These are phyloP conservation scores for Astragalus glycyphyllos DNA, from an alignment of 306 rosid species.

Conservation along the genomic window DNA sequence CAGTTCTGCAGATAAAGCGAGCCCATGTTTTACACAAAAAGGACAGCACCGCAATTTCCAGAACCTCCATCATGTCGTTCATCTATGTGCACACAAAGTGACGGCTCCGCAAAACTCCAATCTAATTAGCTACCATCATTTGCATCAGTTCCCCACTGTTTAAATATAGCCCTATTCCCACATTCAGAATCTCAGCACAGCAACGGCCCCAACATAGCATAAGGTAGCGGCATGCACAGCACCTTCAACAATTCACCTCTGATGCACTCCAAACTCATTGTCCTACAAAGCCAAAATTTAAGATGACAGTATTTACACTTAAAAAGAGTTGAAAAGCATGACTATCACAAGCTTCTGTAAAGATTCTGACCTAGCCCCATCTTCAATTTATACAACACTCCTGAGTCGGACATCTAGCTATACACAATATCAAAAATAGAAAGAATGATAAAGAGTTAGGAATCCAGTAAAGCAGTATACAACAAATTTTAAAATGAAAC, in stretches of 20 bases:
- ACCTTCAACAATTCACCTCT: conserved; percentile 33
- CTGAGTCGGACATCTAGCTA: conserved; percentile 62
- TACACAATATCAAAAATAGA: conserved; percentile 46
- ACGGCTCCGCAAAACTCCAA: conserved; percentile 33
- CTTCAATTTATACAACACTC: conserved; percentile 52
- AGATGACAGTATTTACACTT: conserved; percentile 57
- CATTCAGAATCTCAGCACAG: conserved; percentile 35
- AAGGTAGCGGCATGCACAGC: conserved; percentile 25
- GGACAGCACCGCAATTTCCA: conserved; percentile 30
- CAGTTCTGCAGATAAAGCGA: conserved; percentile 42
- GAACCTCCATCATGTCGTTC: conserved; percentile 40
- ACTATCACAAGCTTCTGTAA: conserved; percentile 54
- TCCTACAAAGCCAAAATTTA: conserved; percentile 61
- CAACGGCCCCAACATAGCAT: conserved; percentile 39
- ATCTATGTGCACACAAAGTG: conserved; percentile 46
- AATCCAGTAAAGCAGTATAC: conserved; percentile 32
- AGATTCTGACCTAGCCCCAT: conserved; percentile 68
- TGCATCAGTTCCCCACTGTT: conserved; percentile 33
- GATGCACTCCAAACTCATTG: conserved; percentile 47
- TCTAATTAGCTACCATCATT: conserved; percentile 33
- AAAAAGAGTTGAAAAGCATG: conserved; percentile 43
- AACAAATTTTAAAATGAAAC: conserved; percentile 34
- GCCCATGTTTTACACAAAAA: conserved; percentile 40
- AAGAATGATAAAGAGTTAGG: conserved; percentile 45
- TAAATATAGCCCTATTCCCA: conserved; percentile 21